Evolutionary conservation across 192 early-diverging fungal genomes (phyloP).

Genomic region (Linnemannia elongata): DNA sequence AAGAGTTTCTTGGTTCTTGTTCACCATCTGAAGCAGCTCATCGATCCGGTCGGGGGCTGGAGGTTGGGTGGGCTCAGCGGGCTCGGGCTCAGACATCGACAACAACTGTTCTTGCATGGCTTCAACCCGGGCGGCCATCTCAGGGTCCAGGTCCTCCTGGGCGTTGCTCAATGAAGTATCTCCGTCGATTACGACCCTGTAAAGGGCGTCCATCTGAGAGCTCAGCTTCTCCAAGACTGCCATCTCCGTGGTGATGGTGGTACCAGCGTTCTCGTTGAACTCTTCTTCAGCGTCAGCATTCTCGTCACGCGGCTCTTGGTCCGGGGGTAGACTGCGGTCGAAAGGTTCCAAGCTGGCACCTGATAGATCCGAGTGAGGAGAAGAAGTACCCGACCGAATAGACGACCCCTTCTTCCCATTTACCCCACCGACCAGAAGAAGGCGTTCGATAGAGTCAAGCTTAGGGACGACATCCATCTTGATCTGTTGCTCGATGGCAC

Average conservation of each 20-base stretch:
- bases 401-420: not conserved
- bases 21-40: slow-evolving; percentile 11
- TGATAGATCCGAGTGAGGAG: not conserved
- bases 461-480: slow-evolving; percentile 11
- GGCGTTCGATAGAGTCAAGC: slow-evolving; percentile 14
- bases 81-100: slow-evolving; percentile 4
- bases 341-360: not conserved
- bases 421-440: not conserved
- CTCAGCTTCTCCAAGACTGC: slow-evolving; percentile 19
- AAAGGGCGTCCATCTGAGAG: slow-evolving; percentile 14
- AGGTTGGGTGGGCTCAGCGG: not conserved
- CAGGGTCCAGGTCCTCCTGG: not conserved
- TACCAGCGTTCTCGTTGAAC: not conserved
- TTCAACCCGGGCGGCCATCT: not conserved
- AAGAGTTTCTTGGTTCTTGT: not conserved
- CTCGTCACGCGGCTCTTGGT: not conserved
- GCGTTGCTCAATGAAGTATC: not conserved
- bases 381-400: not conserved
- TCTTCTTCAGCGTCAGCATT: not conserved
- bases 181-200: slow-evolving; percentile 35
- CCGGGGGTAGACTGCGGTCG: not conserved
- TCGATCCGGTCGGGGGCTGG: not conserved
- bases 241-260: not conserved
- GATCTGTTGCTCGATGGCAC: slow-evolving; percentile 21
- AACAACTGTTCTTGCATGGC: not conserved